Evolutionary conservation across 2,329 filamentous ascomycete genomes (phyloP).

Genomic region (Dothideomycetidae sp.): DNA sequence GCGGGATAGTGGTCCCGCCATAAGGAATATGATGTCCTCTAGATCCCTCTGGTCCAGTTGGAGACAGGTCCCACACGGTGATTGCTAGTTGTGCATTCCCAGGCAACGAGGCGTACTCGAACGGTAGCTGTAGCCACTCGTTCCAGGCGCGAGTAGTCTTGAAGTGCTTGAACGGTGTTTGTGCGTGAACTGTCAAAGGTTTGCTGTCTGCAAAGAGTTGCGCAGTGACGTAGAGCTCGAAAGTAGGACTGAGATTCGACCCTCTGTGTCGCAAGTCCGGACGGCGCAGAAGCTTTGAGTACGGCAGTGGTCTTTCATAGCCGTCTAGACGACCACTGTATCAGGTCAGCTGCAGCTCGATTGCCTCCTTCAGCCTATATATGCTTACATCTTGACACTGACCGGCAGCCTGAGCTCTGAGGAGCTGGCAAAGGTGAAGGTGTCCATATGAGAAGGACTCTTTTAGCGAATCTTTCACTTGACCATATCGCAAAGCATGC

Average conservation of each 20-base stretch:
- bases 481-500: slow-evolving; percentile 1
- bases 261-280: slow-evolving; percentile 76
- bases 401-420: slow-evolving; percentile 64
- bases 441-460: slow-evolving; percentile 51
- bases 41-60: slow-evolving; percentile 54
- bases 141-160: slow-evolving; percentile 68
- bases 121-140: slow-evolving; percentile 83
- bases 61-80: slow-evolving; percentile 88
- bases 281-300: slow-evolving; percentile 62
- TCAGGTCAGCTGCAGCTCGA: slow-evolving; percentile 12
- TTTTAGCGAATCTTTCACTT: background rate
- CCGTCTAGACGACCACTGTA: slow-evolving; percentile 63
- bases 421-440: slow-evolving; percentile 88
- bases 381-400: slow-evolving; percentile 46
- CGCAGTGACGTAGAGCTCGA: slow-evolving; percentile 82
- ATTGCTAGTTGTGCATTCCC: slow-evolving; percentile 74
- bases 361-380: background rate
- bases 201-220: slow-evolving; percentile 96
- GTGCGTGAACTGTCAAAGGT: slow-evolving; percentile 76
- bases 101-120: slow-evolving; percentile 71
- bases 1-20: slow-evolving; percentile 75
- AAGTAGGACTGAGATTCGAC: slow-evolving; percentile 67
- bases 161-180: slow-evolving; percentile 87
- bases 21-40: slow-evolving; percentile 76
- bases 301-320: slow-evolving; percentile 57